Evolutionary conservation across 495 filamentous ascomycete genomes (phyloP).

Genomic region (Podospora pseudoanserina): DNA sequence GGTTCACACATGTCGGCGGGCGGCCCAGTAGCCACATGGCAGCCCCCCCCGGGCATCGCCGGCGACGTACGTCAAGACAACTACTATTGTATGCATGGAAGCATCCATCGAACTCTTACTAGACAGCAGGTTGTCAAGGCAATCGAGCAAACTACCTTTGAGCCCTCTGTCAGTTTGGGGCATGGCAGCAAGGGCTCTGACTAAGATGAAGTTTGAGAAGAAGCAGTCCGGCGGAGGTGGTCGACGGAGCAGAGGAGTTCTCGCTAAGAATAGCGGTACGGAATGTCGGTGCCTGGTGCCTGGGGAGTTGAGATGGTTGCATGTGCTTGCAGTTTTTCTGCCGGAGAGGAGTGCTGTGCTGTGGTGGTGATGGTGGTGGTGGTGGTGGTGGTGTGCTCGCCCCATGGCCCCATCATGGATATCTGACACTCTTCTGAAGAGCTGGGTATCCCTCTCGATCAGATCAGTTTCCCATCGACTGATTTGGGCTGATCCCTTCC

Average conservation of each 20-base stretch:
- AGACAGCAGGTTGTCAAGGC: not conserved
- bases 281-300: constrained; percentile 3
- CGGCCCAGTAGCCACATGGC: not conserved
- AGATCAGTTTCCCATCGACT: not conserved
- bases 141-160: not conserved
- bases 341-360: not conserved
- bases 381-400: not conserved
- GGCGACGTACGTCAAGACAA: not conserved
- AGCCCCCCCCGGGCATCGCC: not conserved
- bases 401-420: not conserved
- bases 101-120: not conserved
- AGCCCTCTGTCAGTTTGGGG: too few species aligned
- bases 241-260: not conserved
- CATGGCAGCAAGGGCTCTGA: constrained; percentile 2
- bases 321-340: constrained; percentile 2
- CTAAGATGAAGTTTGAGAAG: not conserved
- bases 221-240: not conserved
- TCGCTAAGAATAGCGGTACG: constrained; percentile 9
- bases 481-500: not conserved
- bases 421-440: not conserved
- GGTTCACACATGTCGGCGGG: not conserved
- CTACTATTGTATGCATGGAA: not conserved
- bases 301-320: not conserved
- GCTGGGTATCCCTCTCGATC: not conserved
- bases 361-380: not conserved